Evolutionary conservation across 495 filamentous ascomycete species (phyloP).

Genomic region (Penicillium tannophilum): DNA sequence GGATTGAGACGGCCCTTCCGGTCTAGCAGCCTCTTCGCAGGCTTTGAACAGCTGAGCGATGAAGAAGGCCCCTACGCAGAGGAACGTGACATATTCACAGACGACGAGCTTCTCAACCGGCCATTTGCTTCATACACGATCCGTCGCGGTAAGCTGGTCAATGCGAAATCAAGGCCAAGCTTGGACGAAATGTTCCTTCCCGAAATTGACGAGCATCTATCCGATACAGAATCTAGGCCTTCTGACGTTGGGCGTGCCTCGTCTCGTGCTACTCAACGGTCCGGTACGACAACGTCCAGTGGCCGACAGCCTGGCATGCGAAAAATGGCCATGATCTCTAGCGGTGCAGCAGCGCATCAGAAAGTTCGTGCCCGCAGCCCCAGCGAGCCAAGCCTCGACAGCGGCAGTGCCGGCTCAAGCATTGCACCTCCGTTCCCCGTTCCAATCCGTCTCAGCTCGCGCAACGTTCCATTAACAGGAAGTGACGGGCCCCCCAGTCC

Average conservation of each 20-base stretch:
- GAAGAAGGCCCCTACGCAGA: slow-evolving; percentile 41
- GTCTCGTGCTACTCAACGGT: slow-evolving; percentile 26
- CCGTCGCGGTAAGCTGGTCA: slow-evolving; percentile 45
- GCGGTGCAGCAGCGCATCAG: slow-evolving; percentile 70
- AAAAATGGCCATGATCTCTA: slow-evolving; percentile 73
- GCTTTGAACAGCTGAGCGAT: slow-evolving; percentile 67
- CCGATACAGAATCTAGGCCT: slow-evolving; percentile 32
- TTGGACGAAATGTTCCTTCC: slow-evolving; percentile 39
- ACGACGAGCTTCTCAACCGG: slow-evolving; percentile 47
- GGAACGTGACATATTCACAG: slow-evolving; percentile 51
- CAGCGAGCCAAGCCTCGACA: slow-evolving; percentile 64
- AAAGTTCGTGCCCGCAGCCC: slow-evolving; percentile 68
- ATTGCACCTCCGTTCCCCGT: slow-evolving; percentile 82
- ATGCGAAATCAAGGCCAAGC: slow-evolving; percentile 35
- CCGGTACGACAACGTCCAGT: slow-evolving; percentile 23
- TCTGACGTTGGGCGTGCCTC: slow-evolving; percentile 25
- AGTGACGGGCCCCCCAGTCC: slow-evolving; percentile 84
- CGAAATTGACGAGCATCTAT: slow-evolving; percentile 45
- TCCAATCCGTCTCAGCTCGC: slow-evolving; percentile 83
- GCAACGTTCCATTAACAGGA: slow-evolving; percentile 66
- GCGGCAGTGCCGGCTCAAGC: slow-evolving; percentile 47
- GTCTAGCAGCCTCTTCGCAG: slow-evolving; percentile 83
- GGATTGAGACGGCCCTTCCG: slow-evolving; percentile 69
- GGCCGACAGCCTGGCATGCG: slow-evolving; percentile 58
- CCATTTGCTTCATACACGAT: slow-evolving; percentile 49